These are phyloP conservation scores for Backusella liffmaniae DNA, from an alignment of 192 early-diverging fungal genomes.

Conservation along the genomic window DNA sequence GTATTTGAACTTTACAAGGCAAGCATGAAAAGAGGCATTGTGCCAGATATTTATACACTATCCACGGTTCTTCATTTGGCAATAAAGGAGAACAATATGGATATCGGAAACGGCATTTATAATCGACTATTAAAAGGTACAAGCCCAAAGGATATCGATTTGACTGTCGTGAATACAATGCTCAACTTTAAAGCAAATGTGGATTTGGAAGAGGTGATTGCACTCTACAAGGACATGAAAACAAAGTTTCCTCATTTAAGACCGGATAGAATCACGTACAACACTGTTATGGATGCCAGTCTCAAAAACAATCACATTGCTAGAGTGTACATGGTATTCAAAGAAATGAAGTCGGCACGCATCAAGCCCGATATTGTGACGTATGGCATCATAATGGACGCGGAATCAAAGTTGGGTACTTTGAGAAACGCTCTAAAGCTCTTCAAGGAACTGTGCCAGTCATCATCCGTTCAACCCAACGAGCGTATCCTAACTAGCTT, in stretches of 20 bases:
- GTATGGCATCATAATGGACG: slow-evolving; percentile 35
- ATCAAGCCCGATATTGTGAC: slow-evolving; percentile 30
- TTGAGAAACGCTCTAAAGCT: slow-evolving; percentile 18
- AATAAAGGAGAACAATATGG: slow-evolving; percentile 4
- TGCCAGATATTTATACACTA: slow-evolving; percentile 29
- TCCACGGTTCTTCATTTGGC: slow-evolving; percentile 25
- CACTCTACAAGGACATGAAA: slow-evolving; percentile 7
- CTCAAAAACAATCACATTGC: slow-evolving; percentile 8
- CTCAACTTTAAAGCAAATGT: slow-evolving; percentile 10
- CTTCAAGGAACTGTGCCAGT: slow-evolving; percentile 20
- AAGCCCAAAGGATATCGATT: background rate
- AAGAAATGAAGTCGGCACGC: slow-evolving; percentile 20
- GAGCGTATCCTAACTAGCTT: slow-evolving; percentile 26
- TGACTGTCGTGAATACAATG: slow-evolving; percentile 21
- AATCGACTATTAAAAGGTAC: slow-evolving; percentile 1
- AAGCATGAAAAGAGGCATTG: slow-evolving; percentile 8
- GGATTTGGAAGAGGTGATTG: slow-evolving; percentile 10
- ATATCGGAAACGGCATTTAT: slow-evolving; percentile 10
- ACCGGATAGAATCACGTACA: slow-evolving; percentile 28
- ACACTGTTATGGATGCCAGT: slow-evolving; percentile 26
- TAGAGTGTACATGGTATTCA: slow-evolving; percentile 28
- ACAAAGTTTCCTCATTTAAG: slow-evolving; percentile 16
- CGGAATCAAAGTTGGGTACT: slow-evolving; percentile 17
- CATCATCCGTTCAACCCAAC: slow-evolving; percentile 11
- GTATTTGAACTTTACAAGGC: slow-evolving; percentile 9